A percentile compares a stretch with the other conserved stretches of the same genome.
Conservation (phyloP, 2,329 filamentous ascomycete genomes). For the Blastomyces percursus region DNA sequence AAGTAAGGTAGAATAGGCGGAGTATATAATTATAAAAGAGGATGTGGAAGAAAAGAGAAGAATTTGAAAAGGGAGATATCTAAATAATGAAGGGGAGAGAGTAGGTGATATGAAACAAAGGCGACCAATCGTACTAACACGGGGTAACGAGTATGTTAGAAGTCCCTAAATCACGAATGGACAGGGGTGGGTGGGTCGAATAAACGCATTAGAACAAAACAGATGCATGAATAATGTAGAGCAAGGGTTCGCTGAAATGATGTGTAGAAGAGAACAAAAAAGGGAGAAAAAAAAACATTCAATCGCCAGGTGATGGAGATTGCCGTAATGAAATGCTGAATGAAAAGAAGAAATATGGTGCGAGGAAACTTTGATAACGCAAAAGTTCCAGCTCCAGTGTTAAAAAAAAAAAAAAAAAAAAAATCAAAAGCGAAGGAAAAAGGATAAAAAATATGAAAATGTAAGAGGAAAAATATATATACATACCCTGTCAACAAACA, state of each 20-base stretch:
- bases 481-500: not conserved
- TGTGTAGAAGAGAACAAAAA: not conserved
- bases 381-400: no score
- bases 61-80: not conserved
- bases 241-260: not conserved
- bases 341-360: no score
- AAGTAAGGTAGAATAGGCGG: not conserved
- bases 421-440: not conserved
- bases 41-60: not conserved
- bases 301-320: not conserved
- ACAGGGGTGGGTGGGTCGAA: not conserved
- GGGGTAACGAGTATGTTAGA: not conserved
- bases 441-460: not conserved
- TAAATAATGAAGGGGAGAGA: not conserved
- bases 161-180: not conserved
- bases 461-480: constrained; percentile 6
- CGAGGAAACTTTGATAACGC: no score
- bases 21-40: not conserved
- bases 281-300: not conserved
- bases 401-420: no score
- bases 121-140: no score
- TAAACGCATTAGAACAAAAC: not conserved
- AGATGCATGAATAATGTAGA: not conserved
- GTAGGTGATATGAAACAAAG: not conserved
- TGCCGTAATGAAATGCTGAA: no score